Evolutionary conservation across 164 flowering plant species (phyloP).

Genomic region (Vitis amurensis): DNA sequence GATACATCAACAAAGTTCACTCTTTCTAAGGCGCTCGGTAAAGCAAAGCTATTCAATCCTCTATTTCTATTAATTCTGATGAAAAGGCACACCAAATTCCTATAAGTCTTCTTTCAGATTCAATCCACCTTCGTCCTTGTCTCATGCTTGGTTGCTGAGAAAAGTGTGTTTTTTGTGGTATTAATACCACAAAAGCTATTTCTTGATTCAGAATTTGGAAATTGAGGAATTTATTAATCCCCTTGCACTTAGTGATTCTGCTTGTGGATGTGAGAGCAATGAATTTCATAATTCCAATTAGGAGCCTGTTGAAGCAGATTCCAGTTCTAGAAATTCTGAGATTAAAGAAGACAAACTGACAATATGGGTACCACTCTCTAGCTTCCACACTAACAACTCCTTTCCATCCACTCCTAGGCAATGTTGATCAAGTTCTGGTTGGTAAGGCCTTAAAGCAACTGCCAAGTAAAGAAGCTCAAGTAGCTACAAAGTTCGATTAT

Average conservation of each 20-base stretch:
- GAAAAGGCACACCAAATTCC: too few species aligned
- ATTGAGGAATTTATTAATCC: slow-evolving; percentile 43
- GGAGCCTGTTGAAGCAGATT: slow-evolving; percentile 21
- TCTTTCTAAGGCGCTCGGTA: too few species aligned
- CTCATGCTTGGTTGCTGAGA: too few species aligned
- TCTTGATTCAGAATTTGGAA: slow-evolving; percentile 33
- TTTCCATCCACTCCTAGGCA: not conserved
- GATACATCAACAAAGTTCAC: too few species aligned
- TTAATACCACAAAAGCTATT: not conserved
- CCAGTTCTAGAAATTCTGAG: slow-evolving; percentile 18
- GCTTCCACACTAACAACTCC: too few species aligned
- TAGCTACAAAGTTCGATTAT: slow-evolving; percentile 28
- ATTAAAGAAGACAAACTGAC: slow-evolving; percentile 18
- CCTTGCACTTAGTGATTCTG: slow-evolving; percentile 26
- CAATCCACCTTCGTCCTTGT: too few species aligned
- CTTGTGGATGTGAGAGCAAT: slow-evolving; percentile 25
- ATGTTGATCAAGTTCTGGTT: slow-evolving; percentile 52
- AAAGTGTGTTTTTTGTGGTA: not conserved
- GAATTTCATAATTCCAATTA: slow-evolving; percentile 13
- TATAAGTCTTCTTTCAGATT: too few species aligned
- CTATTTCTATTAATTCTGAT: too few species aligned
- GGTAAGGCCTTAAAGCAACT: slow-evolving; percentile 37
- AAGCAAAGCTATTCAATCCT: too few species aligned
- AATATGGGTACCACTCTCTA: too few species aligned
- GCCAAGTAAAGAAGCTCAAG: slow-evolving; percentile 22